phyloP scores from a whole-genome alignment of 805 yeast species.

The Wickerhamiella dianesei region DNA sequence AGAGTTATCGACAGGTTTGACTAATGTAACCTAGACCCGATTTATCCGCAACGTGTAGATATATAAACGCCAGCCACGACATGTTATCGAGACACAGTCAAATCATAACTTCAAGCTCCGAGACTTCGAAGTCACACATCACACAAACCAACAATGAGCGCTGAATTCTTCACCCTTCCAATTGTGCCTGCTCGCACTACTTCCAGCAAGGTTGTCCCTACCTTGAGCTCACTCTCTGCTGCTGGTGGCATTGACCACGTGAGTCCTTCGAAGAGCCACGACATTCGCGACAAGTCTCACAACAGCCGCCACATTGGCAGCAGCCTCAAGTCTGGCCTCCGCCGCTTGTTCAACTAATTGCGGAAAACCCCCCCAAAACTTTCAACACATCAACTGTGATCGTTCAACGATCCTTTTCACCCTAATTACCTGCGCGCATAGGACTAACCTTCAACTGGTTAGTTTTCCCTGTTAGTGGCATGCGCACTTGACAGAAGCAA shows the following conservation, averaged over 20 bases:
- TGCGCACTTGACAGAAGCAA: not conserved
- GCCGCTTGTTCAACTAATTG: not conserved
- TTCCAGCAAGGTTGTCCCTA: not conserved
- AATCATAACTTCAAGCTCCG: not conserved
- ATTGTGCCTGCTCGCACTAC: slow-evolving; percentile 1
- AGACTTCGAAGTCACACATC: not conserved
- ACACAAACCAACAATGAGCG: not conserved
- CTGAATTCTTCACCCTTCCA: slow-evolving; percentile 2
- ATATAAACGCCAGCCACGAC: not conserved
- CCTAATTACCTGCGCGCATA: not conserved
- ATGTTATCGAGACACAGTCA: not conserved
- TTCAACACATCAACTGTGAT: too few relatives aligned
- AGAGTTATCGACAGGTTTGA: not conserved
- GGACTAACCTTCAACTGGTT: not conserved
- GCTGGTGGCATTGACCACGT: not conserved
- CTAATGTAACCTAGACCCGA: not conserved
- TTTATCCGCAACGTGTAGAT: not conserved
- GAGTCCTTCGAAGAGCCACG: not conserved
- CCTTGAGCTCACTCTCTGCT: not conserved
- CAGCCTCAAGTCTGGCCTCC: not conserved
- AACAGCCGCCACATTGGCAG: not conserved
- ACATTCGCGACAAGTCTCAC: not conserved
- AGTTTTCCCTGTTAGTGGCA: too few relatives aligned
- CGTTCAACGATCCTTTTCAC: too few relatives aligned
- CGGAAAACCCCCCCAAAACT: too few relatives aligned